Percentiles rank a stretch among this genome's conserved stretches.
These are phyloP conservation scores for Populus hybrid DNA, from an alignment of 441 rosid genomes.

Conservation along the genomic window DNA sequence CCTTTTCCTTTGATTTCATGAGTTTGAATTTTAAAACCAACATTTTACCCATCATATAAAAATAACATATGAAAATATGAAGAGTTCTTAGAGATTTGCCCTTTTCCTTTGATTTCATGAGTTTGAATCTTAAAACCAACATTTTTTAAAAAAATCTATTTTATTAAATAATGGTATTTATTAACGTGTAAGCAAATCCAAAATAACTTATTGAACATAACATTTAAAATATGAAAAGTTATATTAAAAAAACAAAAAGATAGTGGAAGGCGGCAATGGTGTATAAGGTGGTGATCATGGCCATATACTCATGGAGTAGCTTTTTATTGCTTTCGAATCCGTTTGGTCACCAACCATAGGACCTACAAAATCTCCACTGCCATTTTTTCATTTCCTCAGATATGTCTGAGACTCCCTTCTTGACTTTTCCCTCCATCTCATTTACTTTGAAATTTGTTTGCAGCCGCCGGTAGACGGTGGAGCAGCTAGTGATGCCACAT, in stretches of 20 bases:
- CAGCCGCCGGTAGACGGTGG: too few relatives aligned
- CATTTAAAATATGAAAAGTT: neutral
- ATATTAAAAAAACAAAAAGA: neutral
- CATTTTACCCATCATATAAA: too few relatives aligned
- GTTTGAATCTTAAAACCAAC: neutral
- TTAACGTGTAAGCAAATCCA: neutral
- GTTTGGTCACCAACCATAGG: conserved; percentile 24
- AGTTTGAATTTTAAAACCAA: neutral
- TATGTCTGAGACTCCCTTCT: neutral
- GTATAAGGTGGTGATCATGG: neutral
- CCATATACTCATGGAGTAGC: too few relatives aligned
- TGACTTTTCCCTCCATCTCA: neutral
- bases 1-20: neutral
- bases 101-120: neutral
- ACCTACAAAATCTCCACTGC: conserved; percentile 11
- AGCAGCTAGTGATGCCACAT: too few relatives aligned
- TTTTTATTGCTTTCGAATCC: neutral
- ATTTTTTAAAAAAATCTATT: too few relatives aligned
- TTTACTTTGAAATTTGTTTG: neutral
- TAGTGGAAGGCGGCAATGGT: conserved; percentile 13
- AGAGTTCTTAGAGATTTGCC: too few relatives aligned
- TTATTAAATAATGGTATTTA: neutral
- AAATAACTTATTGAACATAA: neutral
- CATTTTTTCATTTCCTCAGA: neutral
- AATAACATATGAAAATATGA: neutral